Percentiles rank a stretch among this genome's conserved stretches.
These are phyloP conservation scores for Ceratocystis eucalypticola DNA, from an alignment of 2,329 filamentous ascomycete genomes.

Conservation along the genomic window DNA sequence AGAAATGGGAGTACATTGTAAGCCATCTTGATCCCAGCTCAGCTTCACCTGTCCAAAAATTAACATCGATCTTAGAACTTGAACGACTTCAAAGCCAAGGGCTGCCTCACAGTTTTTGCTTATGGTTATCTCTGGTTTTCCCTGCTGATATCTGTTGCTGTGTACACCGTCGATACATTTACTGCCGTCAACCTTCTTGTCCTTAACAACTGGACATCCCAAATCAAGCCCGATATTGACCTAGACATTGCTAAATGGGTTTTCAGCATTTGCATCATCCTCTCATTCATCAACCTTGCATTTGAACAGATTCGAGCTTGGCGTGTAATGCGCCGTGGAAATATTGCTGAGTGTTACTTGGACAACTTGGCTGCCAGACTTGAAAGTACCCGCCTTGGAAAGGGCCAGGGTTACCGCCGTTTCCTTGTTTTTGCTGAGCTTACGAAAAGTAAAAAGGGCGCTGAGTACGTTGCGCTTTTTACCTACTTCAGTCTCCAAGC, in stretches of 20 bases:
- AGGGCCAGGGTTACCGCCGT: slow-evolving; percentile 65
- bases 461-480: slow-evolving; percentile 81
- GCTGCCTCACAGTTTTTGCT: slow-evolving; percentile 62
- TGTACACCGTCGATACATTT: slow-evolving; percentile 84
- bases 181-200: slow-evolving; percentile 82
- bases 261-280: slow-evolving; percentile 81
- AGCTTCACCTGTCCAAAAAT: slow-evolving; percentile 21
- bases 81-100: slow-evolving; percentile 70
- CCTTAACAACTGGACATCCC: slow-evolving; percentile 78
- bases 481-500: slow-evolving; percentile 72
- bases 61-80: slow-evolving; percentile 28
- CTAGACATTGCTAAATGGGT: slow-evolving; percentile 83
- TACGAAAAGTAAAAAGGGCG: slow-evolving; percentile 81
- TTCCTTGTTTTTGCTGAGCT: slow-evolving; percentile 88
- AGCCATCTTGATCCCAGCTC: slow-evolving; percentile 24
- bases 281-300: slow-evolving; percentile 69
- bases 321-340: slow-evolving; percentile 68
- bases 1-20: slow-evolving; percentile 91
- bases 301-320: slow-evolving; percentile 71
- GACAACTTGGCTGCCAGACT: slow-evolving; percentile 75
- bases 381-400: slow-evolving; percentile 63
- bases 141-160: slow-evolving; percentile 62
- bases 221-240: slow-evolving; percentile 64
- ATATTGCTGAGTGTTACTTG: slow-evolving; percentile 82
- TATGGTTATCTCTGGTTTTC: slow-evolving; percentile 78